Percentiles rank a stretch among this genome's conserved stretches.
Evolutionary conservation across 768 basidiomycete species (phyloP).

Genomic region (Chlorophyllum brunneum): DNA sequence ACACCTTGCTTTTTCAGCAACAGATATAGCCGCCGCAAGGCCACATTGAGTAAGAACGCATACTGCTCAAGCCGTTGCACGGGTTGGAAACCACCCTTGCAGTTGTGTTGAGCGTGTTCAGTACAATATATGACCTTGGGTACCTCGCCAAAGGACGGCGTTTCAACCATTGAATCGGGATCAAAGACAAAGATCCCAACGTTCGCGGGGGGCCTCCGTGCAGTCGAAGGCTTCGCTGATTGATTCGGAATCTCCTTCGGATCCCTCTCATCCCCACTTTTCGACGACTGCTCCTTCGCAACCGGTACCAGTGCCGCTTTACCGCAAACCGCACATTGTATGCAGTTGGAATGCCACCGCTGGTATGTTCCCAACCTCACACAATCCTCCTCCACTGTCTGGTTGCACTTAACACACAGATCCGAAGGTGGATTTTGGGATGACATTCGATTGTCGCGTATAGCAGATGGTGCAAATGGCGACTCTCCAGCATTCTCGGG

Average conservation of each 20-base stretch:
- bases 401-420: constrained; percentile 82
- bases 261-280: constrained; percentile 50
- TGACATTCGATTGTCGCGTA: constrained; percentile 29
- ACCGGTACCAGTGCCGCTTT: constrained; percentile 64
- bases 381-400: constrained; percentile 97
- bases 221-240: constrained; percentile 56
- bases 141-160: constrained; percentile 65
- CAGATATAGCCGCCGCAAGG: constrained; percentile 84
- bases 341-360: constrained; percentile 93
- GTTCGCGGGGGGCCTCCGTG: constrained; percentile 76
- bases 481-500: constrained; percentile 90
- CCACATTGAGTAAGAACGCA: constrained; percentile 94
- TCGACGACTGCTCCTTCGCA: constrained; percentile 50
- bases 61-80: constrained; percentile 97
- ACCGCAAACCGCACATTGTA: constrained; percentile 82
- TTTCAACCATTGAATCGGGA: constrained; percentile 62
- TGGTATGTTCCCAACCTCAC: constrained; percentile 93
- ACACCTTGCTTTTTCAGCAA: constrained; percentile 86
- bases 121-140: constrained; percentile 74
- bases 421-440: constrained; percentile 82
- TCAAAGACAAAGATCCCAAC: constrained; percentile 79
- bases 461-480: constrained; percentile 52
- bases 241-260: constrained; percentile 35
- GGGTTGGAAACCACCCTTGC: constrained; percentile 77
- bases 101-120: constrained; percentile 67